phyloP scores from a whole-genome alignment of 768 basidiomycete genomes.

The Rhizopogon roseolus region DNA sequence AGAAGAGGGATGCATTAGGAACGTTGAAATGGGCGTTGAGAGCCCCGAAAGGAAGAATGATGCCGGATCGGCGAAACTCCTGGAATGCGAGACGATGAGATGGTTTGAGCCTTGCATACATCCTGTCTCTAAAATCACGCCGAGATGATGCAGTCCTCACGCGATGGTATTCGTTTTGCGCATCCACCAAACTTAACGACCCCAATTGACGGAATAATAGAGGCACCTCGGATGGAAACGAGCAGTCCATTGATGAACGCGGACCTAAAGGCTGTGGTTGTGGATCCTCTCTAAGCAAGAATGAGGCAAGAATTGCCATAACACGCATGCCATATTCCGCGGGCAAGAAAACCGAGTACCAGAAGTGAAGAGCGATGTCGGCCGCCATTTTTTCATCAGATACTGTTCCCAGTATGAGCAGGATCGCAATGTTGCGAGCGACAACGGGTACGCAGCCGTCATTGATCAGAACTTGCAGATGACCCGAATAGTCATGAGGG shows the following conservation, averaged over 20 bases:
- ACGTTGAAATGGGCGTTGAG: slow-evolving; percentile 33
- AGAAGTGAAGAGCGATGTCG: slow-evolving; percentile 43
- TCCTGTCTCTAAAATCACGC: slow-evolving; percentile 39
- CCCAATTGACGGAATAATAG: background rate
- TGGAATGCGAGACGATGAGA: slow-evolving; percentile 40
- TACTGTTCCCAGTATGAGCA: slow-evolving; percentile 35
- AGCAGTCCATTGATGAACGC: slow-evolving; percentile 13
- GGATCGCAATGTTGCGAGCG: slow-evolving; percentile 37
- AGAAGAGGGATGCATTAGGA: slow-evolving; percentile 44
- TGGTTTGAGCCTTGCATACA: slow-evolving; percentile 34
- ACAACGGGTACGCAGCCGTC: slow-evolving; percentile 28
- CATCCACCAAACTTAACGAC: slow-evolving; percentile 7
- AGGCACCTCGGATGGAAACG: slow-evolving; percentile 4
- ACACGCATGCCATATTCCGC: slow-evolving; percentile 22
- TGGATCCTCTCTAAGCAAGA: slow-evolving; percentile 7
- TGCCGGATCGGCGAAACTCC: slow-evolving; percentile 34
- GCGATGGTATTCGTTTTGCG: slow-evolving; percentile 27
- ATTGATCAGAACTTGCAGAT: slow-evolving; percentile 36
- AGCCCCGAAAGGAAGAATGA: slow-evolving; percentile 47
- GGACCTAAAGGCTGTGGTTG: slow-evolving; percentile 6
- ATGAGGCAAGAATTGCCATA: slow-evolving; percentile 12
- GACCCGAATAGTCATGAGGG: slow-evolving; percentile 35
- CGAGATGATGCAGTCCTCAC: slow-evolving; percentile 31
- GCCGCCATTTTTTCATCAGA: slow-evolving; percentile 29
- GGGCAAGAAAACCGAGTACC: slow-evolving; percentile 43